phyloP scores from a whole-genome alignment of 176 grass and related monocot genomes.

The Cocos nucifera region DNA sequence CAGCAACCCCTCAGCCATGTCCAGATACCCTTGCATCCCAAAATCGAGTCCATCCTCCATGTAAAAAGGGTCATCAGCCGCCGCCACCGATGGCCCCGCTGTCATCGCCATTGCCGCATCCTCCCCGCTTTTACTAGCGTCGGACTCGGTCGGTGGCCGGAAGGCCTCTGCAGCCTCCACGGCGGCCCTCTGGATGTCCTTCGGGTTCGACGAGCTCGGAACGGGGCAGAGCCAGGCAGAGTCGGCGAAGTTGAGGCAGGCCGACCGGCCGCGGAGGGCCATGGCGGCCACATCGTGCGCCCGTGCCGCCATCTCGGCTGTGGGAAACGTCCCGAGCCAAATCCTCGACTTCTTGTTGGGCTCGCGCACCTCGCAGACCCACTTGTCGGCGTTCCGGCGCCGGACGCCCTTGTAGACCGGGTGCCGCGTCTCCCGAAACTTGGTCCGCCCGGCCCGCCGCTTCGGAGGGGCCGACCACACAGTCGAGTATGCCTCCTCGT shows the following conservation, averaged over 20 bases:
- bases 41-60: conserved; percentile 46
- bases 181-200: conserved; percentile 49
- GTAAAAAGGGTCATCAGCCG: background rate
- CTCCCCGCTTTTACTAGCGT: background rate
- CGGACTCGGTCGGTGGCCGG: background rate
- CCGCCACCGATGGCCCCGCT: background rate
- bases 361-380: conserved; percentile 98
- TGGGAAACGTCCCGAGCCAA: conserved; percentile 85
- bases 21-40: conserved; percentile 70
- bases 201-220: conserved; percentile 32
- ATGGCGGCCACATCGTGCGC: conserved; percentile 86
- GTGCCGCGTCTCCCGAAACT: conserved; percentile 94
- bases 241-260: conserved; percentile 95
- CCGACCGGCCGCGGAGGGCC: conserved; percentile 52
- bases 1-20: conserved; percentile 6
- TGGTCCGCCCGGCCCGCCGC: conserved; percentile 70
- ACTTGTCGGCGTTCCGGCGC: conserved; percentile 54
- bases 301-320: conserved; percentile 86
- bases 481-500: conserved; percentile 50
- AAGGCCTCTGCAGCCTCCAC: conserved; percentile 45
- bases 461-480: conserved; percentile 76
- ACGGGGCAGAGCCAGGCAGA: conserved; percentile 41
- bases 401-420: conserved; percentile 90
- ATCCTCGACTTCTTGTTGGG: conserved; percentile 78
- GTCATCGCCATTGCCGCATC: background rate